Percentiles rank a stretch among this genome's conserved stretches.
Evolutionary conservation across 2,329 filamentous ascomycete genomes (phyloP).

Genomic region (Daldinia sp.): DNA sequence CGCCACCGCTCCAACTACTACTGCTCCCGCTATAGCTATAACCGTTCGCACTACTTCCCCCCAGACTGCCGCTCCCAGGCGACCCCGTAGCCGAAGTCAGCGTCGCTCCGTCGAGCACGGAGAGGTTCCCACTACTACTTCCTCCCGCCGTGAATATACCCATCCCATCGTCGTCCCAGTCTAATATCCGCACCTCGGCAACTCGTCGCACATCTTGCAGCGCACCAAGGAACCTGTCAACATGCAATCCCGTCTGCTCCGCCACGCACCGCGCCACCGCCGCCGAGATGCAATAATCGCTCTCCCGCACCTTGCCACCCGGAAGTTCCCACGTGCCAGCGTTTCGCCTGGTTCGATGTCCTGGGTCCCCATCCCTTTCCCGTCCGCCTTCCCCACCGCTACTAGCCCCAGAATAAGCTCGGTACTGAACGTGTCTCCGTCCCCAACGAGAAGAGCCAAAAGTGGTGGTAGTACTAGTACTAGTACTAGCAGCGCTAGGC

Average conservation of each 20-base stretch:
- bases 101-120: conserved; percentile 13
- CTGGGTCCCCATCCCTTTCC: not conserved
- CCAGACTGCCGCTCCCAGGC: not conserved
- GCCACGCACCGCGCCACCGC: conserved; percentile 41
- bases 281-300: conserved; percentile 45
- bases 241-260: conserved; percentile 39
- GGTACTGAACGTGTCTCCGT: too few species aligned
- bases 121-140: not conserved
- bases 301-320: conserved; percentile 40
- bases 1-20: not conserved
- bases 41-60: not conserved
- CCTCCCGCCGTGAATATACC: conserved; percentile 14
- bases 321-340: conserved; percentile 41
- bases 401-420: too few species aligned
- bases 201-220: conserved; percentile 35
- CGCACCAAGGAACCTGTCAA: conserved; percentile 40
- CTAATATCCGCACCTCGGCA: conserved; percentile 33
- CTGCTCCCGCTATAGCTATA: not conserved
- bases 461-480: not conserved
- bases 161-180: conserved; percentile 33
- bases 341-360: not conserved
- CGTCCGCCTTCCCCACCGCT: not conserved
- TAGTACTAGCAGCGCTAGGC: not conserved
- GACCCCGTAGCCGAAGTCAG: conserved; percentile 7
- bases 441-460: not conserved